Evolutionary conservation across 345 rosid genomes (phyloP), one percentile per base, ranked within the genome.

Genomic region (Acer saccharum): DNA sequence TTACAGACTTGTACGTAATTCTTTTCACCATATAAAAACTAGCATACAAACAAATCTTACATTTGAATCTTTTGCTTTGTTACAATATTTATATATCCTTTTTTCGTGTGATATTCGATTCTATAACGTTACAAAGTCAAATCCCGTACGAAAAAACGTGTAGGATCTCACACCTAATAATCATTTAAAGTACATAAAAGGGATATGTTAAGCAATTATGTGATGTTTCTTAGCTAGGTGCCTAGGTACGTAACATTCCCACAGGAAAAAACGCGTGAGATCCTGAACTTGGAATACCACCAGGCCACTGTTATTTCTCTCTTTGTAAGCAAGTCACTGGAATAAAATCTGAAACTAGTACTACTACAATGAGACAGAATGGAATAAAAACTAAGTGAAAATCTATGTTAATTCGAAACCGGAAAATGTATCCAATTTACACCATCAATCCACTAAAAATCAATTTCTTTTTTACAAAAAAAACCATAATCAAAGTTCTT

Each of bases 381-480:
- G 17, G 17, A 60, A 6, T 4, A 35, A 35, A 35, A 35, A 35
- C 39, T 35, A 35, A 18, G 27, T 65, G 13, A 68, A 75, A 77
- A 76, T 55, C 74, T 83, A 25, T 63, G 39, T 69, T 78, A 81
- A 52, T 62, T 78, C 76, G 58, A 72, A 82, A 61, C 57, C 67
- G 16, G 16, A 17, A 80, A 76, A 43, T 10, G 65, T 55, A 48
- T 84, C 68, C 41, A 75, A 80, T 84, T 78, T 87, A 87, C 88
- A 87, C 35, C 76, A 69, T 29, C 35, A 80, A 23, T 4, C 46
- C 72, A 65, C 70, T 77, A 70, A 75, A 68, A 69, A 68, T 63
- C 13, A 50, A 44, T 44, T 66, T 73, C 80, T 71, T 71, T 6
- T 60, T 17, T 60, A 60, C 64, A 60, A 64, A 77, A 77, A 77